Base-by-base conservation (phyloP, 495 filamentous ascomycete genomes). In the Penicillium cinerascens region DNA sequence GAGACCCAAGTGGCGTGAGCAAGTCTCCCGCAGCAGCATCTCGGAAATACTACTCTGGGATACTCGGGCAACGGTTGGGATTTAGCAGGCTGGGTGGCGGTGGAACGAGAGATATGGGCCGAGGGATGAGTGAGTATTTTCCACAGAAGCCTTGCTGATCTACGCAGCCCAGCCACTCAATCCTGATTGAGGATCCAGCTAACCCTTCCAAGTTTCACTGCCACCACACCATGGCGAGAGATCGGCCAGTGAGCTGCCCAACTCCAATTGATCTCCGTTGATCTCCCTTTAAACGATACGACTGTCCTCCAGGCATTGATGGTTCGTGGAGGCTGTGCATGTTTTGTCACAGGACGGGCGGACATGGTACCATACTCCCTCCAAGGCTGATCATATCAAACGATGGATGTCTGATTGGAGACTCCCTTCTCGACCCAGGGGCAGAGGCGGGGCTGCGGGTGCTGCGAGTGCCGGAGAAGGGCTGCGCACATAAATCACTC, bases 211-310 rank as follows among this genome's bases (percentile, higher is more conserved):
- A 48, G 44, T 26, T 15, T 48, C 44, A 43, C 44, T 44, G 51
- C 37, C 23, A 43, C 44, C 15, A n/a, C 22, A 17, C 16, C n/a
- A 33, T 20, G 50, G 33, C 17, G 17, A 41, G 17, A 35, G 50
- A 52, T 52, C 50, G 43, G 29, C 42, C 42, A 52, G 26, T 42
- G 26, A 44, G 27, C 29, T n/a, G 11, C 38, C 27, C 29, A 2
- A 13, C 17, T 13, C 40, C 40, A 38, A 22, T 16, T 44, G 49
- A 51, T 51, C 40, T 37, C 22, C 47, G 16, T 8, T 15, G 38
- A 25, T 42, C 40, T 29, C 41, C 29, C 10, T 27, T 5, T 17
- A 6, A 8, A 15, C 6, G 15, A 17, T 38, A 18, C 36, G 1
- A 39, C 16, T 39, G n/a, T 7, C n/a, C 9, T n/a, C 7, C 5